Conservation (phyloP, 768 basidiomycete species). For the Agrocybe praecox region DNA sequence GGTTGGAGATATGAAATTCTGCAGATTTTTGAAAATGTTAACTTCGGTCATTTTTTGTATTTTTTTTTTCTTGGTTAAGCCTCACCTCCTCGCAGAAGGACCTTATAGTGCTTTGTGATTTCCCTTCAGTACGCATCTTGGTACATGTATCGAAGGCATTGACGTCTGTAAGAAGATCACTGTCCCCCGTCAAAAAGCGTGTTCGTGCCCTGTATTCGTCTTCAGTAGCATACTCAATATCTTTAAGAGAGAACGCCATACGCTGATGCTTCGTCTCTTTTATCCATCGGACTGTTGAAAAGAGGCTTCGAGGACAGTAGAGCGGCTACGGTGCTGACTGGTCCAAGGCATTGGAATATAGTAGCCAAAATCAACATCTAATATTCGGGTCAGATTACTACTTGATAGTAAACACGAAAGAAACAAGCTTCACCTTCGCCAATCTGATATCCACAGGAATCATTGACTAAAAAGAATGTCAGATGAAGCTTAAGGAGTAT, state of each 20-base stretch:
- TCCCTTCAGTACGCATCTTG: constrained; percentile 50
- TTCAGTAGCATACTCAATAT: background rate
- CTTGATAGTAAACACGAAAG: background rate
- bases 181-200: constrained; percentile 69
- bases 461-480: constrained; percentile 51
- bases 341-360: constrained; percentile 82
- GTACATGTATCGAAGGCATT: constrained; percentile 72
- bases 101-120: constrained; percentile 45
- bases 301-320: constrained; percentile 86
- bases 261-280: constrained; percentile 78
- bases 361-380: constrained; percentile 88
- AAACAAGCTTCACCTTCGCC: constrained; percentile 60
- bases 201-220: constrained; percentile 60
- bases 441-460: constrained; percentile 89
- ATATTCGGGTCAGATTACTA: background rate
- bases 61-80: background rate
- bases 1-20: constrained; percentile 84
- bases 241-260: constrained; percentile 31
- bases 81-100: constrained; percentile 74
- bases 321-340: constrained; percentile 81
- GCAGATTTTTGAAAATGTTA: constrained; percentile 1
- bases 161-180: constrained; percentile 85
- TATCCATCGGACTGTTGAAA: constrained; percentile 81
- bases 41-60: background rate
- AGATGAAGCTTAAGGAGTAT: background rate